Evolutionary conservation across 768 basidiomycete species (phyloP).

Genomic region (Agaricus blazei): DNA sequence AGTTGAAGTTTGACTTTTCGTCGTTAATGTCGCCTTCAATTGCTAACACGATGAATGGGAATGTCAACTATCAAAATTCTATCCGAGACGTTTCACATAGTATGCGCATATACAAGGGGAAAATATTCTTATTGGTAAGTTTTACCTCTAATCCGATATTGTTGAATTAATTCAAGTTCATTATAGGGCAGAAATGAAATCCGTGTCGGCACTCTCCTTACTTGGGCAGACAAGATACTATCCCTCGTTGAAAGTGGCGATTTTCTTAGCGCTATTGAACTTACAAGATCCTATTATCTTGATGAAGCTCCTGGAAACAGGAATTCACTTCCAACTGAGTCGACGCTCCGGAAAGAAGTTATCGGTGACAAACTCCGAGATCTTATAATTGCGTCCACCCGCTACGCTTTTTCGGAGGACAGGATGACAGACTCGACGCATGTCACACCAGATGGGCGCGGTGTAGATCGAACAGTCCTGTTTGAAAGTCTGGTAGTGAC

Average conservation of each 20-base stretch:
- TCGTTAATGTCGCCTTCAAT: constrained; percentile 52
- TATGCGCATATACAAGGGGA: constrained; percentile 81
- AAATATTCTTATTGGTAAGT: constrained; percentile 84
- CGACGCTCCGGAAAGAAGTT: constrained; percentile 48
- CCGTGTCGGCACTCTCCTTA: constrained; percentile 78
- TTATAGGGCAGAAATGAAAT: constrained; percentile 60
- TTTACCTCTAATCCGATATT: neutral
- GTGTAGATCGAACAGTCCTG: constrained; percentile 85
- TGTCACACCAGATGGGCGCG: constrained; percentile 72
- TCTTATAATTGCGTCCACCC: constrained; percentile 82
- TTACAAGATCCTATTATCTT: constrained; percentile 76
- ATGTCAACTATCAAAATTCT: constrained; percentile 43
- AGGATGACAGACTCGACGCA: constrained; percentile 91
- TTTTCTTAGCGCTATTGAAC: constrained; percentile 86
- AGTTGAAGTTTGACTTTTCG: constrained; percentile 51
- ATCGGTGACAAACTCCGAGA: constrained; percentile 75
- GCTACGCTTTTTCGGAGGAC: constrained; percentile 92
- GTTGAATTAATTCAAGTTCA: constrained; percentile 4
- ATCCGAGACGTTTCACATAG: constrained; percentile 60
- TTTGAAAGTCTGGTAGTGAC: constrained; percentile 85
- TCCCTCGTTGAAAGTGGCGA: constrained; percentile 79
- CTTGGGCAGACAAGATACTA: constrained; percentile 94
- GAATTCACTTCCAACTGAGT: constrained; percentile 76
- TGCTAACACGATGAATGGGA: constrained; percentile 38
- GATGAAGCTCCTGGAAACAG: constrained; percentile 80